phyloP scores from a whole-genome alignment of 768 basidiomycete genomes.

The Suillus alpinus region DNA sequence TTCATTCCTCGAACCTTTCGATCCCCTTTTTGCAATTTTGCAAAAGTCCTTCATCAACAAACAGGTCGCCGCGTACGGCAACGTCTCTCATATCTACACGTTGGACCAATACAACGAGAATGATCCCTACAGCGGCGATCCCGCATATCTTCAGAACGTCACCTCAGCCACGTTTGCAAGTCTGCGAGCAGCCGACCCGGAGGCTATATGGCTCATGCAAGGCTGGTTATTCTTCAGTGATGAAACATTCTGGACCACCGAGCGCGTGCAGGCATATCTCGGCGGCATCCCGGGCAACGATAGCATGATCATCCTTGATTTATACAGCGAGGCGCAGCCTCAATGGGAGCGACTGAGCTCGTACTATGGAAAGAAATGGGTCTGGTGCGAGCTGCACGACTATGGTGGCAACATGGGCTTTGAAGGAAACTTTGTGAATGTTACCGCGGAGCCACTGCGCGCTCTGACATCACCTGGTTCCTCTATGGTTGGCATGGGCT shows the following conservation, averaged over 20 bases:
- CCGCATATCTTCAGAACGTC: constrained; percentile 32
- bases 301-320: constrained; percentile 40
- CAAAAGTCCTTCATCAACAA: constrained; percentile 39
- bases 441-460: constrained; percentile 30
- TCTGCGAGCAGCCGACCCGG: constrained; percentile 36
- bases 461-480: constrained; percentile 29
- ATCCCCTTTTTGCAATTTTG: constrained; percentile 34
- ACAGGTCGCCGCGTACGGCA: constrained; percentile 36
- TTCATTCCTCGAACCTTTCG: constrained; percentile 40
- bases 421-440: constrained; percentile 35
- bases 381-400: constrained; percentile 42
- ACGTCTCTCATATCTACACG: constrained; percentile 40
- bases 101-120: constrained; percentile 46
- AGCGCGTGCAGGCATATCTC: constrained; percentile 38
- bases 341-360: constrained; percentile 40
- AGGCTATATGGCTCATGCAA: constrained; percentile 42
- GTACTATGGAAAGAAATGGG: constrained; percentile 40
- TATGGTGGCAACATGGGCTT: constrained; percentile 38
- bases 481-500: constrained; percentile 38
- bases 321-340: constrained; percentile 38
- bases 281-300: constrained; percentile 35
- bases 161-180: constrained; percentile 34
- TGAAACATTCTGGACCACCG: constrained; percentile 37
- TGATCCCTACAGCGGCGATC: constrained; percentile 32
- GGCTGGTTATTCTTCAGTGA: constrained; percentile 41